A percentile compares a stretch with the other conserved stretches of the same genome.
Conservation (phyloP, 176 grass and related monocot species). For the Elaeis guineensis region DNA sequence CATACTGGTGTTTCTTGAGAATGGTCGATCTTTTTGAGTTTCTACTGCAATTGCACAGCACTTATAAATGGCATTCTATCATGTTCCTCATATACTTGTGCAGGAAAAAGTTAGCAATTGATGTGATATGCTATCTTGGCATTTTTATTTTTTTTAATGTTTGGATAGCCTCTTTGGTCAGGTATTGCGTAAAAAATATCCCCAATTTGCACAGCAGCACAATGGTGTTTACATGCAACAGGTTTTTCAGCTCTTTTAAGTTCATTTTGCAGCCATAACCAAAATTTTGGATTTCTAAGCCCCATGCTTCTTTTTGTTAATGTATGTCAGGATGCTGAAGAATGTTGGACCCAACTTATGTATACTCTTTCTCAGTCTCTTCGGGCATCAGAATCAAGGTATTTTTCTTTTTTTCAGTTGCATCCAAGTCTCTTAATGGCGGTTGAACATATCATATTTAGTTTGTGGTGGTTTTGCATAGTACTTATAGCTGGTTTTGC, state of each 20-base stretch:
- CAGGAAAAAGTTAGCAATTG: too few species aligned
- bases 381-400: slow-evolving; percentile 70
- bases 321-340: slow-evolving; percentile 83
- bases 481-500: too few species aligned
- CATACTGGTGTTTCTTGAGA: too few species aligned
- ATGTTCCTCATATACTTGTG: too few species aligned
- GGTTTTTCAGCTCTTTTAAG: slow-evolving; percentile 26
- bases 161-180: slow-evolving; percentile 26
- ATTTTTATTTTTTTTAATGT: slow-evolving; percentile 10
- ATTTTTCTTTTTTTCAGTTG: not conserved
- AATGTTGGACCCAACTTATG: slow-evolving; percentile 95
- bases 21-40: too few species aligned
- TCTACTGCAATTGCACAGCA: too few species aligned
- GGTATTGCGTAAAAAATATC: slow-evolving; percentile 92
- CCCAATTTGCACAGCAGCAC: slow-evolving; percentile 93
- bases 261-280: too few species aligned
- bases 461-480: too few species aligned
- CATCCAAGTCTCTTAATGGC: too few species aligned
- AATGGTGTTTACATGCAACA: slow-evolving; percentile 99
- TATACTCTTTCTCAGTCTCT: slow-evolving; percentile 98
- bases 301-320: not conserved
- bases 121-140: not conserved
- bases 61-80: too few species aligned
- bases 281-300: too few species aligned
- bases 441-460: too few species aligned